These are phyloP conservation scores for Pseudopithomyces chartarum DNA, from an alignment of 2,329 filamentous ascomycete genomes.

Conservation along the genomic window DNA sequence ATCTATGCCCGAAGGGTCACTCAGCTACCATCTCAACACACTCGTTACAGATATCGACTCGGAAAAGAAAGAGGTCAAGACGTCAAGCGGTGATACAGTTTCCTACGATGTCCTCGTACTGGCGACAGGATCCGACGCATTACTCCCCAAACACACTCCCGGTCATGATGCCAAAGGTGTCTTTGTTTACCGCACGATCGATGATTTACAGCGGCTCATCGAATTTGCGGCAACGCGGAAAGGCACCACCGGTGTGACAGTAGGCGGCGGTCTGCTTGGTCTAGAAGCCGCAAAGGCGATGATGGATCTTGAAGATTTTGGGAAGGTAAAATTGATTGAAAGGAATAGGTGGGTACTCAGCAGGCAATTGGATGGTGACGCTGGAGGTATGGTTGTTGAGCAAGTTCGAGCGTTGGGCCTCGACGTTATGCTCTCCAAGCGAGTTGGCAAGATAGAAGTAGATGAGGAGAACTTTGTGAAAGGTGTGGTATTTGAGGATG, in stretches of 20 bases:
- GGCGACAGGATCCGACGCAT: slow-evolving; percentile 83
- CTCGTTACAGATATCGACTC: slow-evolving; percentile 71
- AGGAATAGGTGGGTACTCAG: slow-evolving; percentile 82
- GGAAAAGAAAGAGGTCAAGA: slow-evolving; percentile 68
- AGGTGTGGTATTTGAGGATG: slow-evolving; percentile 81
- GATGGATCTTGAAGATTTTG: slow-evolving; percentile 79
- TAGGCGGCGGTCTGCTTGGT: slow-evolving; percentile 83
- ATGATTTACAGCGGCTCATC: slow-evolving; percentile 79
- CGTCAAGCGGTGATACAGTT: slow-evolving; percentile 70
- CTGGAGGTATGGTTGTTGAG: slow-evolving; percentile 79
- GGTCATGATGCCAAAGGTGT: slow-evolving; percentile 81
- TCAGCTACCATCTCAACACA: slow-evolving; percentile 78
- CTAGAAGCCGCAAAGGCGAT: slow-evolving; percentile 91
- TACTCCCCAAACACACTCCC: slow-evolving; percentile 73
- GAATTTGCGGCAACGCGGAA: slow-evolving; percentile 69
- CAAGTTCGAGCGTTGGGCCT: slow-evolving; percentile 79
- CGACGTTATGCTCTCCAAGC: slow-evolving; percentile 77
- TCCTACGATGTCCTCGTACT: slow-evolving; percentile 81
- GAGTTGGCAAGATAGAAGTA: slow-evolving; percentile 73
- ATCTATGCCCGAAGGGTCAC: slow-evolving; percentile 66
- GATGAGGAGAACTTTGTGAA: slow-evolving; percentile 70
- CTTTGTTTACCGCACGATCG: slow-evolving; percentile 87
- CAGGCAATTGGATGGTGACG: slow-evolving; percentile 80
- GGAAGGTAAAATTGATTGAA: slow-evolving; percentile 78
- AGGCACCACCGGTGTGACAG: slow-evolving; percentile 73